Percentiles rank a stretch among this genome's conserved stretches.
Evolutionary conservation across 495 filamentous ascomycete genomes (phyloP).

Genomic region (Immersiella caudata): DNA sequence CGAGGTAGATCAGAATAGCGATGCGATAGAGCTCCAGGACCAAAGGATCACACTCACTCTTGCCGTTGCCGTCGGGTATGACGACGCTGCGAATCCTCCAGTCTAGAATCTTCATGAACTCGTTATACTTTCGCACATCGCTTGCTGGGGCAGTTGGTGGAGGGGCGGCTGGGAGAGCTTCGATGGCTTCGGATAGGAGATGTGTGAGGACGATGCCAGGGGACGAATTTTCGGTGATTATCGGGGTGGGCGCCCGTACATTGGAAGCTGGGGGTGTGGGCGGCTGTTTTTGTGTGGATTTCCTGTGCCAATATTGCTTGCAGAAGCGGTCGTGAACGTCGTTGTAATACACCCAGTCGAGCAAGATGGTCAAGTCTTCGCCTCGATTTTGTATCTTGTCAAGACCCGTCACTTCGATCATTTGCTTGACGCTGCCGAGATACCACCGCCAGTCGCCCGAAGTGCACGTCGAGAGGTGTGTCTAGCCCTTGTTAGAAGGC

Average conservation of each 20-base stretch:
- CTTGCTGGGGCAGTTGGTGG: background rate
- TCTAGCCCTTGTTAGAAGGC: constrained; percentile 7
- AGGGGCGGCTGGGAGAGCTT: constrained; percentile 2
- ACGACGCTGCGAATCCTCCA: constrained; percentile 27
- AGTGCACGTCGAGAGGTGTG: constrained; percentile 30
- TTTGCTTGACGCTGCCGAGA: constrained; percentile 30
- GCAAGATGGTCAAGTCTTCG: constrained; percentile 30
- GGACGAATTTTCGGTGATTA: constrained; percentile 4
- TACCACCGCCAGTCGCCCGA: constrained; percentile 34
- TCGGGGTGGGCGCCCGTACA: background rate
- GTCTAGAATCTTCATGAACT: constrained; percentile 29
- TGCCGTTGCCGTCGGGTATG: constrained; percentile 8
- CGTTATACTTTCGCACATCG: constrained; percentile 21
- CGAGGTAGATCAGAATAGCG: constrained; percentile 38
- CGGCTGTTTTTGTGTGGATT: background rate
- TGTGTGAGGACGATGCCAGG: constrained; percentile 12
- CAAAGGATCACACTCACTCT: background rate
- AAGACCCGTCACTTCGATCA: constrained; percentile 29
- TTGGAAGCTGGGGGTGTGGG: background rate
- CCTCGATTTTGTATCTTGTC: constrained; percentile 18
- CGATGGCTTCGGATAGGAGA: constrained; percentile 19
- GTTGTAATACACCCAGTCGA: constrained; percentile 45
- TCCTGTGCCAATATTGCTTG: constrained; percentile 35
- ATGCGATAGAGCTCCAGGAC: constrained; percentile 37
- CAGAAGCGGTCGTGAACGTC: constrained; percentile 41